These are phyloP conservation scores for Rugonectria rugulosa DNA, from an alignment of 2,329 filamentous ascomycete species.

Conservation along the genomic window DNA sequence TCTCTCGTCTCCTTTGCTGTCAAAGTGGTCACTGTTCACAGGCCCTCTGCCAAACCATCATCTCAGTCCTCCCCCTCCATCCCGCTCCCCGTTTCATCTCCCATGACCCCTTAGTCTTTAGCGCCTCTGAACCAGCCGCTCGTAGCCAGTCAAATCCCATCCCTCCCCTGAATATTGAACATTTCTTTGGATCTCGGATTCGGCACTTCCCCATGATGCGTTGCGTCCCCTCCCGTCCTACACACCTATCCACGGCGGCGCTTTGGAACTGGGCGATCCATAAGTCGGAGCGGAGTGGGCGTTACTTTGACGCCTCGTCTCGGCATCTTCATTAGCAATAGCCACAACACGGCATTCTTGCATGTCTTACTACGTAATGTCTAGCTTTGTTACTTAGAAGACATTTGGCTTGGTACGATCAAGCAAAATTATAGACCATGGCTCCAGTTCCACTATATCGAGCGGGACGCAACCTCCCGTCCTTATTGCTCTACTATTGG, in stretches of 20 bases:
- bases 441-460: no score
- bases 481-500: no score
- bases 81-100: constrained; percentile 16
- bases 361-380: not conserved
- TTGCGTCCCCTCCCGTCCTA: not conserved
- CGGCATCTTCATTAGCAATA: not conserved
- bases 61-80: not conserved
- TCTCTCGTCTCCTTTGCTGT: constrained; percentile 4
- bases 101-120: not conserved
- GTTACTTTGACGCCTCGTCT: constrained; percentile 13
- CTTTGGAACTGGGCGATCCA: not conserved
- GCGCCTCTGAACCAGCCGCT: not conserved
- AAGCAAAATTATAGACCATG: no score
- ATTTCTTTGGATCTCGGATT: not conserved
- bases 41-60: no score
- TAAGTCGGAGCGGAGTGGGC: constrained; percentile 7
- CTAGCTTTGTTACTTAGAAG: not conserved
- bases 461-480: no score
- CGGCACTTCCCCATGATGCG: constrained; percentile 1
- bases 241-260: not conserved
- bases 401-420: not conserved
- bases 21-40: no score
- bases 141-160: constrained; percentile 1
- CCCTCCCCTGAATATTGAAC: not conserved
- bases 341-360: not conserved